Base-by-base conservation (phyloP, 192 early-diverging fungal genomes). In the Coemansia sp. region DNA sequence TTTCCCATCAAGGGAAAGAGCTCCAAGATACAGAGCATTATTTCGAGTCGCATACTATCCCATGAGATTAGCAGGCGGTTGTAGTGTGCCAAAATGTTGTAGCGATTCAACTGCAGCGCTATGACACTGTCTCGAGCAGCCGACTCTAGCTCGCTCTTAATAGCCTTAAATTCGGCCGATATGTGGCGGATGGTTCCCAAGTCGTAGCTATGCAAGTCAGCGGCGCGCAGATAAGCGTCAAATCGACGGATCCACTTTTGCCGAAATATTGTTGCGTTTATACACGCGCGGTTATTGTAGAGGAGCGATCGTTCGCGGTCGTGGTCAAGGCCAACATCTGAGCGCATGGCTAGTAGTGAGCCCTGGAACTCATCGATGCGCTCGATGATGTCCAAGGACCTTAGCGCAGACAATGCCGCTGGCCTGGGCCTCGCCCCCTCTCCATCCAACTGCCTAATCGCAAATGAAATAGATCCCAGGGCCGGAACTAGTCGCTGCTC, bases 21-120 rank as follows among this genome's bases (percentile, higher is more conserved):
- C 4, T 50, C 68, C 19, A 82, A 31, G 8, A 74, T 74, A 57
- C 74, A 68, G 44, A 65, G 12, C 65, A 76, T 64, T 8, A 61
- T 34, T 23, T 74, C 68, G n/a, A 76, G 53, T 2, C 79, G 79
- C 25, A 68, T 57, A 21, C 38, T 59, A 42, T 82, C 79, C 75
- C 75, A 70, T 0, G 64, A 50, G 4, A 67, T 15, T 7, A 76
- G 70, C 17, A 82, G 23, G 17, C 62, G 69, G 48, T 82, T 76
- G 65, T 73, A 82, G 39, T 70, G 75, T 1, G 79, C 79, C 7
- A 63, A 41, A 21, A 74, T 62, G 59, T 70, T 82, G 34, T 67
- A 48, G 36, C 59, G 71, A 34, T 76, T 82, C 21, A 71, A 48
- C 41, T 48, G 55, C 12, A 73, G 63, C n/a, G 79, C 74, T 0